A percentile compares a stretch with the other conserved stretches of the same genome.
Evolutionary conservation across 2,329 filamentous ascomycete genomes (phyloP).

Genomic region (Metarhizium rileyi): DNA sequence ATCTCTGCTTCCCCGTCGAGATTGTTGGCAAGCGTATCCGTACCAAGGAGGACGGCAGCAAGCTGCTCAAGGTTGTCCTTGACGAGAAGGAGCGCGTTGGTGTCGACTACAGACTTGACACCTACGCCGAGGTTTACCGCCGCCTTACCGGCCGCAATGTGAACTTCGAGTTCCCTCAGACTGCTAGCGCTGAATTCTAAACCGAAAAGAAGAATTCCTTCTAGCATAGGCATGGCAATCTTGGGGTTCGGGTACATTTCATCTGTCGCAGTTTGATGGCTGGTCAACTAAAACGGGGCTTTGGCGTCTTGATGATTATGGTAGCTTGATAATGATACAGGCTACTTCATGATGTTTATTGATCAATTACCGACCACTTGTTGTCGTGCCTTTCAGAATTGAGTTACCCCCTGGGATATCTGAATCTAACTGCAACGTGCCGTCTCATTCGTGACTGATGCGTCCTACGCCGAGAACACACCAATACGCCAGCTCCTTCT

Average conservation of each 20-base stretch:
- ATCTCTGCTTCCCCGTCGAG: conserved; percentile 99
- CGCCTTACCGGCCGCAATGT: conserved; percentile 93
- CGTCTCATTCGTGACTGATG: conserved; percentile 45
- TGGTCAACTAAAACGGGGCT: conserved; percentile 26
- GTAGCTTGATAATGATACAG: conserved; percentile 40
- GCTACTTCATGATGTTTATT: conserved; percentile 29
- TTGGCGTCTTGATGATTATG: conserved; percentile 38
- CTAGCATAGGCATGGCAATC: conserved; percentile 6
- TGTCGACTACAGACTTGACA: conserved; percentile 99
- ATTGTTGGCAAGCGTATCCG: conserved; percentile 98
- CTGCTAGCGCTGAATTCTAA: conserved; percentile 50
- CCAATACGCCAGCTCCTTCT: conserved; percentile 90
- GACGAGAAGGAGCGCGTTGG: conserved; percentile 99
- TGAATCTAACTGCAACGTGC: conserved; percentile 24
- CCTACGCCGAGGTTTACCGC: conserved; percentile 99
- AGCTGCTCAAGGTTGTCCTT: conserved; percentile 96
- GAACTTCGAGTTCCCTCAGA: conserved; percentile 97
- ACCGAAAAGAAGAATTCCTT: conserved; percentile 41
- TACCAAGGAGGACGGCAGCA: conserved; percentile 98
- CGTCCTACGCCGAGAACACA: conserved; percentile 81
- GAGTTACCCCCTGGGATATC: conserved; percentile 29
- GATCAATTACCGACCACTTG: conserved; percentile 16
- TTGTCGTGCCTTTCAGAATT: conserved; percentile 10
- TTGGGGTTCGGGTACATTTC: conserved; percentile 14
- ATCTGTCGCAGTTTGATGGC: conserved; percentile 24